Evolutionary conservation across 768 basidiomycete genomes (phyloP).

Genomic region (Lepiota brunneoincarnata): DNA sequence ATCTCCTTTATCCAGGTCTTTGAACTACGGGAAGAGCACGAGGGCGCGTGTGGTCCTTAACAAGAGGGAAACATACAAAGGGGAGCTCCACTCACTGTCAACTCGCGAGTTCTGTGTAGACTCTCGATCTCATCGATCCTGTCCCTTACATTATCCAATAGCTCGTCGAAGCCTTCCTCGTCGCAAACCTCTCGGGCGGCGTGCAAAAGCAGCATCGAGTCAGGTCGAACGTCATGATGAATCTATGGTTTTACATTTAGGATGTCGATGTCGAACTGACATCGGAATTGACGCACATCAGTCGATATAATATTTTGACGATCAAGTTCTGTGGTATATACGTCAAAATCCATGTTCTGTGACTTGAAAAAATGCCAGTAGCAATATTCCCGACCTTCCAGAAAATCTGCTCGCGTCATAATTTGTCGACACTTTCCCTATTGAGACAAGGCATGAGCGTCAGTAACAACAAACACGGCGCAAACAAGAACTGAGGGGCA

Average conservation of each 20-base stretch:
- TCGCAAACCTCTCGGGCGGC: conserved; percentile 69
- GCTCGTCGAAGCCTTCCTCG: conserved; percentile 78
- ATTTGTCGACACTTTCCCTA: conserved; percentile 73
- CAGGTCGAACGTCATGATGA: conserved; percentile 73
- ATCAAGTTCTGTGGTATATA: conserved; percentile 56
- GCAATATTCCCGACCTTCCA: conserved; percentile 53
- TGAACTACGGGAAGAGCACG: conserved; percentile 33
- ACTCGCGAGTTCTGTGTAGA: conserved; percentile 72
- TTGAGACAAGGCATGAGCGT: conserved; percentile 1
- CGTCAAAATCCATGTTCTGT: background rate
- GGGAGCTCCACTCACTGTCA: conserved; percentile 49
- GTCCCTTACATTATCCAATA: conserved; percentile 67
- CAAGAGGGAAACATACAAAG: background rate
- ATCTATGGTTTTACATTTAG: conserved; percentile 39
- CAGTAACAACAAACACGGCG: background rate
- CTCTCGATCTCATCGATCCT: conserved; percentile 88
- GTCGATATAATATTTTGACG: conserved; percentile 73
- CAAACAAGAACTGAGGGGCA: background rate
- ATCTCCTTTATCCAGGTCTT: conserved; percentile 46
- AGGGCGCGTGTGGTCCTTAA: background rate
- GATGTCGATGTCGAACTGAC: background rate
- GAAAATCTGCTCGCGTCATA: conserved; percentile 82
- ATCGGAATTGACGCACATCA: conserved; percentile 50
- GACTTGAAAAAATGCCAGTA: background rate
- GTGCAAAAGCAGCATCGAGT: conserved; percentile 73